Evolutionary conservation across 495 filamentous ascomycete species (phyloP).

Genomic region (Annulohypoxylon stygium): DNA sequence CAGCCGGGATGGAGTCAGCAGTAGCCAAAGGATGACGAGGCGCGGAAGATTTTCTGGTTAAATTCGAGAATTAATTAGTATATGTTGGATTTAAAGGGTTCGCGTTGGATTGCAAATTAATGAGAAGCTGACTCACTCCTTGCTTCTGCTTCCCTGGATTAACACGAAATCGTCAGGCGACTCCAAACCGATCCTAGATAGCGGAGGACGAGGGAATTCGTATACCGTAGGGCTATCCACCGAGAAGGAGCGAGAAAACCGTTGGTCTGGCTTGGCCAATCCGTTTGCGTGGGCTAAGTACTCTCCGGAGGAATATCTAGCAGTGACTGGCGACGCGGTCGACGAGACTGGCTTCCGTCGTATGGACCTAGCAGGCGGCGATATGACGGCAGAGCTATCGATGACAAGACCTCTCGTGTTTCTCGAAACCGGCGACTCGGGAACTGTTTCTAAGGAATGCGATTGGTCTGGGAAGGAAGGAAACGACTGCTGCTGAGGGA

Average conservation of each 20-base stretch:
- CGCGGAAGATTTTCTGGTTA: conserved; percentile 47
- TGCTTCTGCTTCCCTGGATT: conserved; percentile 36
- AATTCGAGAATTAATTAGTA: conserved; percentile 47
- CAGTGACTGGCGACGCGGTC: conserved; percentile 64
- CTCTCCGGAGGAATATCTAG: conserved; percentile 62
- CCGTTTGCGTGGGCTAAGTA: conserved; percentile 54
- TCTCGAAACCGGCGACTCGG: conserved; percentile 41
- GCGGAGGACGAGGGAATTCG: conserved; percentile 60
- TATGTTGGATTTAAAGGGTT: conserved; percentile 4
- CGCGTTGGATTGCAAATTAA: conserved; percentile 44
- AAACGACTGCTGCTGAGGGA: conserved; percentile 45
- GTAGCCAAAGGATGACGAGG: conserved; percentile 44
- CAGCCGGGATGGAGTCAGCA: conserved; percentile 40
- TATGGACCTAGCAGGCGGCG: conserved; percentile 52
- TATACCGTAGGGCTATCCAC: conserved; percentile 70
- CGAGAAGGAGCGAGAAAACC: conserved; percentile 64
- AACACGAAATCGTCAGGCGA: conserved; percentile 39
- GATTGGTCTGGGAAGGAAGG: conserved; percentile 48
- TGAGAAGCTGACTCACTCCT: conserved; percentile 49
- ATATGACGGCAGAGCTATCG: conserved; percentile 27
- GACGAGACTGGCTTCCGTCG: conserved; percentile 68
- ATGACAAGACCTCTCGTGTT: conserved; percentile 49
- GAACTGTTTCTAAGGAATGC: conserved; percentile 30
- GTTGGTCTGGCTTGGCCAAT: conserved; percentile 60
- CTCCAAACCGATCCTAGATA: conserved; percentile 34